These are phyloP conservation scores for Aspergillus sp. DNA, from an alignment of 2,329 filamentous ascomycete genomes.

Conservation along the genomic window DNA sequence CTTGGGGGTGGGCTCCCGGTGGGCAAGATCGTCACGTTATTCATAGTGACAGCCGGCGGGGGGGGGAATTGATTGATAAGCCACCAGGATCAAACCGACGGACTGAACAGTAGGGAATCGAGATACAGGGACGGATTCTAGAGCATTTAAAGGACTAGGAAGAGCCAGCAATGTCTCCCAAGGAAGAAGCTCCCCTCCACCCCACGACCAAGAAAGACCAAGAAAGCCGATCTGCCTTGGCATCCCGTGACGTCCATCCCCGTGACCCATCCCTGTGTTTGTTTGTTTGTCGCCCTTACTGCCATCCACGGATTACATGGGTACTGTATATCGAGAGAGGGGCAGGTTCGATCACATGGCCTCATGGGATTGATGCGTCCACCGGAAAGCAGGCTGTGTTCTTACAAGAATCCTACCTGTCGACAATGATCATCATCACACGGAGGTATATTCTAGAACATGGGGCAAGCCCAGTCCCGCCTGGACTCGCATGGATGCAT, in stretches of 20 bases:
- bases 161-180: neutral
- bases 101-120: neutral
- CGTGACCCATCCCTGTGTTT: neutral
- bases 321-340: too few relatives aligned
- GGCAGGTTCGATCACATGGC: too few relatives aligned
- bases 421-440: too few relatives aligned
- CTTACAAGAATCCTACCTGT: too few relatives aligned
- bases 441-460: too few relatives aligned
- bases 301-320: too few relatives aligned
- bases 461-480: too few relatives aligned
- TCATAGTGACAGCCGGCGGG: neutral
- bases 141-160: neutral
- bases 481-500: too few relatives aligned
- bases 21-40: neutral
- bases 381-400: too few relatives aligned
- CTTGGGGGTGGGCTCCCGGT: neutral
- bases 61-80: neutral
- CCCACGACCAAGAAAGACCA: neutral
- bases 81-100: neutral
- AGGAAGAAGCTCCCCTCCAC: neutral
- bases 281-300: neutral
- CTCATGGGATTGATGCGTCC: too few relatives aligned
- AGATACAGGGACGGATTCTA: neutral
- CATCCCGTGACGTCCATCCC: neutral
- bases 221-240: constrained; percentile 4